These are phyloP conservation scores for Tuber umbilicatum DNA, from an alignment of 495 filamentous ascomycete genomes.

Conservation along the genomic window DNA sequence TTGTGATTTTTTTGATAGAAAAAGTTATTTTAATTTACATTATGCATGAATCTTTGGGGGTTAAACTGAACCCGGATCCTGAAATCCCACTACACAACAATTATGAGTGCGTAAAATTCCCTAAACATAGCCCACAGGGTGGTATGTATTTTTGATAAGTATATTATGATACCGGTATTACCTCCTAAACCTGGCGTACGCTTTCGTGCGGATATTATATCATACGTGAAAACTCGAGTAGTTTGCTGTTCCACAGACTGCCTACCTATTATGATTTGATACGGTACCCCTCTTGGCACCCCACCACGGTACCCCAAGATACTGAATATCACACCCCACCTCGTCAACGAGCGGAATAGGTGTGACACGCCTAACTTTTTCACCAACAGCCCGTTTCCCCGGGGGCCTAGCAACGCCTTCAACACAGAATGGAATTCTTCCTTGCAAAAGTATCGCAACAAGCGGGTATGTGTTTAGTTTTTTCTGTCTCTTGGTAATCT, in stretches of 20 bases:
- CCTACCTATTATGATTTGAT: too few species aligned
- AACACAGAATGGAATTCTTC: conserved; percentile 36
- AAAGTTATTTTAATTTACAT: neutral
- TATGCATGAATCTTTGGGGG: neutral
- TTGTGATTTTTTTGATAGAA: neutral
- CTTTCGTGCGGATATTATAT: neutral
- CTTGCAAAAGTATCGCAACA: conserved; percentile 41
- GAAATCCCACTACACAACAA: neutral
- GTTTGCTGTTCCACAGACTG: conserved; percentile 49
- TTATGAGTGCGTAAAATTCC: neutral
- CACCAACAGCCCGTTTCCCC: conserved; percentile 15
- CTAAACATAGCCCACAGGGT: neutral
- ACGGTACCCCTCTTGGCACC: conserved; percentile 17
- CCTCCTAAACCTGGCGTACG: neutral
- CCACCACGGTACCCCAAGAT: conserved; percentile 10
- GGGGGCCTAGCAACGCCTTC: neutral
- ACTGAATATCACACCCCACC: conserved; percentile 20
- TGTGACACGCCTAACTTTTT: neutral
- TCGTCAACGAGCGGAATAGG: conserved; percentile 7
- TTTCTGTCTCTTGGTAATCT: neutral
- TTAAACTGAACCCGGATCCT: neutral
- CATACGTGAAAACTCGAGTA: neutral
- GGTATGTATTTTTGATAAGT: neutral
- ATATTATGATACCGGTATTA: neutral
- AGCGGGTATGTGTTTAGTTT: neutral